Evolutionary conservation across 2,329 filamentous ascomycete genomes (phyloP).

Genomic region (Cryphonectria parasitica): DNA sequence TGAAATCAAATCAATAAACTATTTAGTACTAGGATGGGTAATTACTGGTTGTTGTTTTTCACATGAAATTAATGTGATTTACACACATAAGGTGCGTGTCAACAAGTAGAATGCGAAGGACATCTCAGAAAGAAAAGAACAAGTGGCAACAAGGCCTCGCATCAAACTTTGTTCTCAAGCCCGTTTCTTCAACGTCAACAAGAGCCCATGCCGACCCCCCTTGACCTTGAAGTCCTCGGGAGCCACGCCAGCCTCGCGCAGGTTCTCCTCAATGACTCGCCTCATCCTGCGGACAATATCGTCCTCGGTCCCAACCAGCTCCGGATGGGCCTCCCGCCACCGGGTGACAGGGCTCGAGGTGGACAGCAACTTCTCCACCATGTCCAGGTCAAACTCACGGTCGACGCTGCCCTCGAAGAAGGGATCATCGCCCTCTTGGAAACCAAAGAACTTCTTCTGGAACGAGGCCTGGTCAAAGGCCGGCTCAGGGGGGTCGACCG

Average conservation of each 20-base stretch:
- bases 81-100: neutral
- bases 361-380: conserved; percentile 41
- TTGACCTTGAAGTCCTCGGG: conserved; percentile 39
- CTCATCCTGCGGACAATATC: conserved; percentile 42
- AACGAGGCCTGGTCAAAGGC: conserved; percentile 47
- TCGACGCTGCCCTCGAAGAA: conserved; percentile 34
- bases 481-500: conserved; percentile 35
- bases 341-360: conserved; percentile 47
- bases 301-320: conserved; percentile 43
- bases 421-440: conserved; percentile 31
- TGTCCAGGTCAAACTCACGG: conserved; percentile 35
- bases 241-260: conserved; percentile 41
- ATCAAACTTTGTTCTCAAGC: neutral
- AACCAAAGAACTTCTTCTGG: conserved; percentile 47
- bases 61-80: neutral
- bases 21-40: too few species aligned
- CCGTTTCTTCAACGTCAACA: conserved; percentile 40
- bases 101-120: neutral
- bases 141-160: too few species aligned
- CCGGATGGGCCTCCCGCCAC: conserved; percentile 51
- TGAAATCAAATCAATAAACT: too few species aligned
- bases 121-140: neutral
- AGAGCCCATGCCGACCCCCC: conserved; percentile 32
- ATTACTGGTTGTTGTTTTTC: neutral
- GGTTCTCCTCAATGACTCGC: conserved; percentile 34